phyloP scores from a whole-genome alignment of 805 yeast genomes.

The Kodamaea lidongshanica region DNA sequence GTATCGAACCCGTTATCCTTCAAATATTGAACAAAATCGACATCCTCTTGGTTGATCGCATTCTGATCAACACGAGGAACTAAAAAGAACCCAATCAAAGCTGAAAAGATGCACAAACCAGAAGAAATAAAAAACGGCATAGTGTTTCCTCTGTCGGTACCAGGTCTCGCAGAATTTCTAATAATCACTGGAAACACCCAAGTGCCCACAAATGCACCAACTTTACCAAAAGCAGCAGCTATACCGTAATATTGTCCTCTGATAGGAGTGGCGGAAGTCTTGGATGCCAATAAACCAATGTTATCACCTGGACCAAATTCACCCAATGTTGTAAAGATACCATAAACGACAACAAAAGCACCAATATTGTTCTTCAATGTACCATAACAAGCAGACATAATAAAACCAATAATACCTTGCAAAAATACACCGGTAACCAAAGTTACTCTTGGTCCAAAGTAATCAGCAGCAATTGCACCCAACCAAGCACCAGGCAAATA shows the following conservation, averaged over 20 bases:
- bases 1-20: conserved; percentile 65
- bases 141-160: conserved; percentile 54
- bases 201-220: conserved; percentile 90
- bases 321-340: conserved; percentile 81
- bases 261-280: conserved; percentile 78
- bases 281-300: conserved; percentile 81
- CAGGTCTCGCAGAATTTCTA: conserved; percentile 42
- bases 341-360: conserved; percentile 79
- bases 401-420: conserved; percentile 76
- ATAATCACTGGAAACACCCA: conserved; percentile 82
- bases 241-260: conserved; percentile 89
- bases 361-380: conserved; percentile 56
- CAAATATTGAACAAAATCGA: conserved; percentile 61
- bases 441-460: conserved; percentile 84
- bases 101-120: conserved; percentile 68
- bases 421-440: conserved; percentile 58
- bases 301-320: conserved; percentile 95
- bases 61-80: conserved; percentile 81
- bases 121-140: conserved; percentile 83
- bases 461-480: conserved; percentile 84
- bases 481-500: conserved; percentile 85
- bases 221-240: conserved; percentile 86
- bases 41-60: conserved; percentile 74
- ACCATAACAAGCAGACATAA: conserved; percentile 70
- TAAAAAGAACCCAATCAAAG: conserved; percentile 58